Base-by-base conservation (phyloP, 176 grass and related monocot species). In the Pontederia crassipes region DNA sequence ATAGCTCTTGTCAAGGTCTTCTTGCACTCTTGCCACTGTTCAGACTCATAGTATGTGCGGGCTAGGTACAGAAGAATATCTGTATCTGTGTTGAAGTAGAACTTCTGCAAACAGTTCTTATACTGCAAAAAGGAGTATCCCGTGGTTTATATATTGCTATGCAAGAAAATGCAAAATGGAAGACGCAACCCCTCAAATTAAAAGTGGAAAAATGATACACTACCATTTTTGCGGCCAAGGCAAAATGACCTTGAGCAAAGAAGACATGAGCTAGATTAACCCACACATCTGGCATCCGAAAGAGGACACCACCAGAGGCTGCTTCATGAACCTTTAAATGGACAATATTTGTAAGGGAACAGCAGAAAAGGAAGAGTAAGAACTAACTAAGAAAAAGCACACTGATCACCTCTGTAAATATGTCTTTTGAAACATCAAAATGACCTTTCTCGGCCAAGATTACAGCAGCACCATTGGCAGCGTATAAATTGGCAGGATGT, bases 11-110 rank as follows among this genome's bases (percentile, higher is more conserved):
- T 68, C 49, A 95, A 78, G 66, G 91, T 82, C 63, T 89, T 95
- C 74, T 88, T 89, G 80, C 83, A 95, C 12, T 95, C 91, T 74
- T 95, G 91, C 91, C 91, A 95, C 76, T 87, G 91, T 63, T 95
- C 91, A 72, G 91, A 86, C 59, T 95, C 91, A 61, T 90, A 95
- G 45, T 95, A 83, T 59, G 91, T 83, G 9, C 91, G 91, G 13
- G 91, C 80, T 71, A 95, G 81, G 65, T 95, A 95, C 63, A 90
- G 59, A 58, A 95, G 86, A 67, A 90, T 83, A 52, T 80, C 82
- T 63, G 80, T 85, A 80, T 95, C 91, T 48, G 86, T 90, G 59
- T 89, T 86, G 74, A 82, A 74, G 72, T 89, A 95, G 66, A 95
- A 95, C 78, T 90, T 95, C 57, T 83, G 72, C 66, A 80, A 46